Conservation (phyloP, 495 filamentous ascomycete genomes). For the Aspergillus bridgeri region DNA sequence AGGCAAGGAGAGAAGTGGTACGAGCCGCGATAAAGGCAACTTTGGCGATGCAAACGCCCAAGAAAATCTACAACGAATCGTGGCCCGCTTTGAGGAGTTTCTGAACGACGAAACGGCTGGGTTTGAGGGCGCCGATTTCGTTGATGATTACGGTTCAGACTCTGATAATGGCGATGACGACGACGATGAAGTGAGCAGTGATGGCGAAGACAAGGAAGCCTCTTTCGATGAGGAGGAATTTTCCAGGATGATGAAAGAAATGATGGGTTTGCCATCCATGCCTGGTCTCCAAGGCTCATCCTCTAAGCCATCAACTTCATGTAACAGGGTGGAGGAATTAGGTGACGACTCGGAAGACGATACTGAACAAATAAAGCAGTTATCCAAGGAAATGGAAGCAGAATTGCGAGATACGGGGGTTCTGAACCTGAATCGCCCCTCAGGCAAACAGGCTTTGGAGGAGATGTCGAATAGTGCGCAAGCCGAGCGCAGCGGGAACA, state of each 20-base stretch:
- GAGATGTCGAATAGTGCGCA: slow-evolving; percentile 9
- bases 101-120: slow-evolving; percentile 82
- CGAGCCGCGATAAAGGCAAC: slow-evolving; percentile 24
- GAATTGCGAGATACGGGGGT: slow-evolving; percentile 78
- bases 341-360: slow-evolving; percentile 55
- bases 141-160: slow-evolving; percentile 61
- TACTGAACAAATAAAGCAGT: slow-evolving; percentile 63
- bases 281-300: slow-evolving; percentile 23
- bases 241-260: slow-evolving; percentile 83
- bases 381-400: slow-evolving; percentile 74
- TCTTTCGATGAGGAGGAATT: slow-evolving; percentile 86
- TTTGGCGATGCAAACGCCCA: slow-evolving; percentile 82
- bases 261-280: slow-evolving; percentile 75
- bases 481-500: slow-evolving; percentile 18
- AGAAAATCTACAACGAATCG: slow-evolving; percentile 82
- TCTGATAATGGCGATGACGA: slow-evolving; percentile 59
- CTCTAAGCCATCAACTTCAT: slow-evolving; percentile 21
- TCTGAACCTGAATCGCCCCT: slow-evolving; percentile 55
- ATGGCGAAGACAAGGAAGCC: slow-evolving; percentile 70
- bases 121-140: slow-evolving; percentile 67
- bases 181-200: slow-evolving; percentile 49
- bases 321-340: slow-evolving; percentile 44
- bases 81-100: slow-evolving; percentile 88
- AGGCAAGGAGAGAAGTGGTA: slow-evolving; percentile 41
- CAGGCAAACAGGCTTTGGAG: slow-evolving; percentile 21